Evolutionary conservation across 495 filamentous ascomycete genomes (phyloP).

Genomic region (Penicilliopsis zonata): DNA sequence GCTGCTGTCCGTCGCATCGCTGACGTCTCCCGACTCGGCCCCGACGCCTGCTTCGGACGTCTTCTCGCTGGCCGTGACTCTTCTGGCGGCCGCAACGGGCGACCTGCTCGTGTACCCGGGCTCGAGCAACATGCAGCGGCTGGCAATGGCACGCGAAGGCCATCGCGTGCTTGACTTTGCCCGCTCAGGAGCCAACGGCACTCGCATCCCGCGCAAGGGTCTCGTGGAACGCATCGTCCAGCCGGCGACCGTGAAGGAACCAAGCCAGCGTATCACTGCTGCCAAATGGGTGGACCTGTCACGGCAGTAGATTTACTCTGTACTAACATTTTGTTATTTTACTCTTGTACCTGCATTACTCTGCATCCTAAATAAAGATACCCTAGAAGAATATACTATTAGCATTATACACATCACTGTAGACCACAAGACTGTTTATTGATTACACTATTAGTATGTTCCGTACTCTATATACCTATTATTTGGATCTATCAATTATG

Average conservation of each 20-base stretch:
- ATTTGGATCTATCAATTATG: too few relatives aligned
- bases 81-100: constrained; percentile 43
- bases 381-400: too few relatives aligned
- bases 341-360: too few relatives aligned
- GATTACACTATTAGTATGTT: too few relatives aligned
- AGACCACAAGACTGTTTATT: too few relatives aligned
- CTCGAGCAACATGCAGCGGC: constrained; percentile 26
- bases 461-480: too few relatives aligned
- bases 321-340: neutral
- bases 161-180: constrained; percentile 34
- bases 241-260: constrained; percentile 32
- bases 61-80: constrained; percentile 44
- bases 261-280: constrained; percentile 19
- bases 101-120: constrained; percentile 38
- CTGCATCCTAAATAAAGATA: too few relatives aligned
- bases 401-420: too few relatives aligned
- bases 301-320: constrained; percentile 1
- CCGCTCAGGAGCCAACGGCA: constrained; percentile 24
- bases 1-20: constrained; percentile 27
- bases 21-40: constrained; percentile 14
- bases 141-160: constrained; percentile 37
- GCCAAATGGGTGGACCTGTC: constrained; percentile 20
- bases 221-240: constrained; percentile 30
- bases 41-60: constrained; percentile 33
- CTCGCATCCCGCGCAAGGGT: constrained; percentile 28